Evolutionary conservation across 2,329 filamentous ascomycete species (phyloP), one percentile per base, ranked within the genome.

Genomic region (Cladosporium phlei): DNA sequence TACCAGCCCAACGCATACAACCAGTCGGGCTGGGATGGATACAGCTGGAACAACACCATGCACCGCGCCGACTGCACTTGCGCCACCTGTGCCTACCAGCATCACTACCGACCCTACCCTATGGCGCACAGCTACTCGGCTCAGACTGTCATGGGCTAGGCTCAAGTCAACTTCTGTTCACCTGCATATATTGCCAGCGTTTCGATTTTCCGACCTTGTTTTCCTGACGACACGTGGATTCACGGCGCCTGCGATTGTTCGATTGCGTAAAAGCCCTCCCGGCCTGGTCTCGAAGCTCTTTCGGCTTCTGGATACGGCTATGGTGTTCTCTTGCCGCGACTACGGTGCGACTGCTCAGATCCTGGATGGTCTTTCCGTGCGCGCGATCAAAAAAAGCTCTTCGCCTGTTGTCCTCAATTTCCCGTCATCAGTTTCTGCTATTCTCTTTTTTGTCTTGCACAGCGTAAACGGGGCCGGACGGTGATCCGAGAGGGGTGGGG

Each of bases 31-130:
- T 66, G 64, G 64, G 60, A 64, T 7, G 16, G 16, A 11, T 42
- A 40, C 17, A 29, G 29, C 29, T 48, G 46, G 46, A 48, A 25
- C 59, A 62, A 33, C 47, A 52, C n/a, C 11, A 38, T 30, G 33
- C 64, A 66, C 42, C 60, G 61, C 38, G 62, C 59, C 47, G 64
- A 64, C 33, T 66, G 64, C 54, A 54, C 50, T 42, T 66, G 64
- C 52, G 57, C 60, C 21, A 50, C 55, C 17, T 66, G 64, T 48
- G 51, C 55, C 21, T 64, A 64, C 47, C 58, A 62, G 49, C 54
- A 58, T 17, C 61, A 65, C 48, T 64, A 61, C 46, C 62, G 62
- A 12, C 54, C 60, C 28, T 65, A 64, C 49, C 53, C 56, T 16
- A 57, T 61, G 54, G 51, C 57, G 22, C 56, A 61, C 7, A 54